phyloP scores from a whole-genome alignment of 345 rosid species.

The Lepidium aucheri region DNA sequence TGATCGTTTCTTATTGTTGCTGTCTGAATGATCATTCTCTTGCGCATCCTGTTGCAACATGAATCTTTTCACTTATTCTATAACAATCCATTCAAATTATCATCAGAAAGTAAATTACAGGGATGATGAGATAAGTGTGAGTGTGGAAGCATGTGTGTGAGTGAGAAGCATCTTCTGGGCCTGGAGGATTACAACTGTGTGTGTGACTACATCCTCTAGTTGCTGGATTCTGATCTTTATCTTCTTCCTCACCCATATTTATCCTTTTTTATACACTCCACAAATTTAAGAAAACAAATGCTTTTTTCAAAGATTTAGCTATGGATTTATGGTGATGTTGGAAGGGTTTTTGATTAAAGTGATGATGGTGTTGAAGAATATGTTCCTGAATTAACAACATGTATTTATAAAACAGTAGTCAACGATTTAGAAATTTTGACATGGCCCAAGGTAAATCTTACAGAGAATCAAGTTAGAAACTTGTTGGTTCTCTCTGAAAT shows the following conservation, averaged over 20 bases:
- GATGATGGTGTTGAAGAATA: slow-evolving; percentile 5
- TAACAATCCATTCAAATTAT: not conserved
- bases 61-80: not conserved
- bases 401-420: slow-evolving; percentile 6
- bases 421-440: not conserved
- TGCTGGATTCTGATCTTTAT: not conserved
- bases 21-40: slow-evolving; percentile 31
- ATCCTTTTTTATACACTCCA: not conserved
- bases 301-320: not conserved
- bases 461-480: not conserved
- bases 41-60: slow-evolving; percentile 9
- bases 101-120: not conserved
- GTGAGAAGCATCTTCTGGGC: slow-evolving; percentile 45
- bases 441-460: not conserved
- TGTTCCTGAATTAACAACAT: slow-evolving; percentile 5
- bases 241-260: slow-evolving; percentile 20
- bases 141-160: slow-evolving; percentile 71
- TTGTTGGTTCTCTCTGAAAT: not conserved
- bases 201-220: slow-evolving; percentile 55
- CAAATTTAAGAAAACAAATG: not conserved
- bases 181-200: slow-evolving; percentile 72
- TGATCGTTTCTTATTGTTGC: slow-evolving; percentile 30
- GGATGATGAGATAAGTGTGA: slow-evolving; percentile 44
- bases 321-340: not conserved
- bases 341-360: not conserved